Conservation (phyloP, 2,329 filamentous ascomycete species). For the Aureobasidium zeae region DNA sequence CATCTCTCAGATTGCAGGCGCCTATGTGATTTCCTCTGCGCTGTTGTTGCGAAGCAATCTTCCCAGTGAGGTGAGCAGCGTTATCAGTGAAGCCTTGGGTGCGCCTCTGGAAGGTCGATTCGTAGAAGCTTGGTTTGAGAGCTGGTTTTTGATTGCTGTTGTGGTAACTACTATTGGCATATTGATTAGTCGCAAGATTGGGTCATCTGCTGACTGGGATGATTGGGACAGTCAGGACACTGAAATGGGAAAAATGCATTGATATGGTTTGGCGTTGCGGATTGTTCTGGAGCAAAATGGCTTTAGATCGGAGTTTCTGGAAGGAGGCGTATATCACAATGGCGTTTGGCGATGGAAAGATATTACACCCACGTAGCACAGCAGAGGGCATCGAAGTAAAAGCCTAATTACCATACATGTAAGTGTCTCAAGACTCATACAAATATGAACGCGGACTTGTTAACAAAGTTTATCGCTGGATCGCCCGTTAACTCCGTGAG, state of each 20-base stretch:
- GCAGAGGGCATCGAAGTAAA: too few species aligned
- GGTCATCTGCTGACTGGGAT: slow-evolving; percentile 26
- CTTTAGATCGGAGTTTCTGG: too few species aligned
- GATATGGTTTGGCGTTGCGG: too few species aligned
- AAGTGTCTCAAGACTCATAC: too few species aligned
- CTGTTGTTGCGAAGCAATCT: slow-evolving; percentile 70
- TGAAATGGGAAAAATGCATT: slow-evolving; percentile 65
- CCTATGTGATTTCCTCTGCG: slow-evolving; percentile 75
- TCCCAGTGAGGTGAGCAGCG: slow-evolving; percentile 65
- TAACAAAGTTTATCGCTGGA: neutral
- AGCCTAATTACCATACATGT: too few species aligned
- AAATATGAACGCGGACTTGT: too few species aligned
- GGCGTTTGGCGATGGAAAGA: too few species aligned
- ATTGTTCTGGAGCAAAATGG: too few species aligned
- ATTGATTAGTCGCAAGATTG: slow-evolving; percentile 58
- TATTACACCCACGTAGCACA: too few species aligned
- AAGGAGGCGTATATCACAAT: too few species aligned
- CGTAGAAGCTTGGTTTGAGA: slow-evolving; percentile 78
- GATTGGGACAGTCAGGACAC: slow-evolving; percentile 48
- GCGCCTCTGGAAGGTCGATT: slow-evolving; percentile 64
- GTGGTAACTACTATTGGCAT: slow-evolving; percentile 60
- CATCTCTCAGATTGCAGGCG: slow-evolving; percentile 70
- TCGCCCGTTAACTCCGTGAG: neutral
- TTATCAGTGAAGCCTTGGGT: slow-evolving; percentile 67
- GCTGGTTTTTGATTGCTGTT: slow-evolving; percentile 68